phyloP scores from a whole-genome alignment of 192 early-diverging fungal species.

The Umbelopsis sp. region DNA sequence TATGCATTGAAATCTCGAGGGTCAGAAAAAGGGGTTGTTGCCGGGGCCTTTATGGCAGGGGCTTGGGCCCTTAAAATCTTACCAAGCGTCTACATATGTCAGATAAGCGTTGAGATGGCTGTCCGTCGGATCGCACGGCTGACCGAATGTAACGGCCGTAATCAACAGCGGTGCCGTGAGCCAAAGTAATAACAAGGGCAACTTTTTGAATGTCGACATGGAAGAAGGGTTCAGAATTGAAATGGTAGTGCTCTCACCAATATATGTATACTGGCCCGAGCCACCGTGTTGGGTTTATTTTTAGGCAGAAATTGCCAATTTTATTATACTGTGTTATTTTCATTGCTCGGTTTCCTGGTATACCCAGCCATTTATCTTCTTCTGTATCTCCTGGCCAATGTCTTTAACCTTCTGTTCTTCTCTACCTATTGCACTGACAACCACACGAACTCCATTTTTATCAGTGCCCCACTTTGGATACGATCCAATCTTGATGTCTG shows the following conservation, averaged over 20 bases:
- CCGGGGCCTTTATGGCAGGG: background rate
- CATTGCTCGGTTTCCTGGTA: background rate
- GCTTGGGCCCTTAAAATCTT: background rate
- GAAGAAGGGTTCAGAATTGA: background rate
- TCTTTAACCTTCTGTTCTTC: slow-evolving; percentile 41
- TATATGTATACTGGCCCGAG: background rate
- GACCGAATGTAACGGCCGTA: background rate
- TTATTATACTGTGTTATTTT: background rate
- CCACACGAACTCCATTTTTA: slow-evolving; percentile 37
- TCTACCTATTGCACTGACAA: slow-evolving; percentile 56
- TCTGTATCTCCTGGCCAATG: slow-evolving; percentile 27
- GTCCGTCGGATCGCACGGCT: background rate
- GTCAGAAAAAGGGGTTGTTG: background rate
- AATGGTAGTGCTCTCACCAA: background rate
- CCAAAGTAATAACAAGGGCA: background rate
- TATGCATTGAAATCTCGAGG: background rate
- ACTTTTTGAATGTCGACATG: background rate
- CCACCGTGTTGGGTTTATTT: background rate
- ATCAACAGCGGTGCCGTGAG: background rate
- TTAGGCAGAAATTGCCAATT: slow-evolving; percentile 1
- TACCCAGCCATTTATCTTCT: slow-evolving; percentile 6
- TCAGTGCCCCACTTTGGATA: slow-evolving; percentile 57
- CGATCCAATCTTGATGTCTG: slow-evolving; percentile 52
- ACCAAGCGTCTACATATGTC: slow-evolving; percentile 14
- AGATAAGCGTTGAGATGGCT: slow-evolving; percentile 15